These are phyloP conservation scores for Phytophthora hybrid DNA, from an alignment of 352 stramenopile genomes.

Conservation along the genomic window DNA sequence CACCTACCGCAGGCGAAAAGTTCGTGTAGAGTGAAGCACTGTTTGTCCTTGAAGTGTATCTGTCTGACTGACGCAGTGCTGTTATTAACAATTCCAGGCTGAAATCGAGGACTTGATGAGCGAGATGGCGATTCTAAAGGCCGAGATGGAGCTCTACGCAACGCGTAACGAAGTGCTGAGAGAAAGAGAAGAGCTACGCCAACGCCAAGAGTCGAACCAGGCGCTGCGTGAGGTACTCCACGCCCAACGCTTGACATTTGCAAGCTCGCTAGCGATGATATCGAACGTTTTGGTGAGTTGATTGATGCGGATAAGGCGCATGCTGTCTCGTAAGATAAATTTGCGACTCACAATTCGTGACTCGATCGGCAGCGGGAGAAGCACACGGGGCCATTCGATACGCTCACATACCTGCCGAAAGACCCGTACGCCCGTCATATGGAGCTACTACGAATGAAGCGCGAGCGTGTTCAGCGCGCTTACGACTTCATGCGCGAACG, in stretches of 20 bases:
- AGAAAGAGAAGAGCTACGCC: conserved; percentile 22
- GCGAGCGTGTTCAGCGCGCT: conserved; percentile 34
- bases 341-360: neutral
- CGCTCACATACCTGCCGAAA: conserved; percentile 24
- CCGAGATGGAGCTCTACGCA: conserved; percentile 17
- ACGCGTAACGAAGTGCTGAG: conserved; percentile 16
- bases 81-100: conserved; percentile 3
- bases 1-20: conserved; percentile 38
- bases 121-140: conserved; percentile 29
- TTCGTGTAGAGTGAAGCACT: neutral
- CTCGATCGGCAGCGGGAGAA: conserved; percentile 22
- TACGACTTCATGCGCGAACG: conserved; percentile 38
- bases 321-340: neutral
- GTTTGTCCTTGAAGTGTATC: too few relatives aligned
- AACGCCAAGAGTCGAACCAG: conserved; percentile 25
- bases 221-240: conserved; percentile 28
- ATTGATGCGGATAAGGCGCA: neutral
- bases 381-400: conserved; percentile 35
- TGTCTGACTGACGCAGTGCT: neutral
- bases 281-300: conserved; percentile 24
- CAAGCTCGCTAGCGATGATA: conserved; percentile 34
- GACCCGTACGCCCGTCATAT: conserved; percentile 16
- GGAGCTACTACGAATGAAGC: conserved; percentile 35
- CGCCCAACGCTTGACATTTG: conserved; percentile 33
- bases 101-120: conserved; percentile 30